These are phyloP conservation scores for Solanum etuberosum DNA, from an alignment of 257 asterid species.

Conservation along the genomic window DNA sequence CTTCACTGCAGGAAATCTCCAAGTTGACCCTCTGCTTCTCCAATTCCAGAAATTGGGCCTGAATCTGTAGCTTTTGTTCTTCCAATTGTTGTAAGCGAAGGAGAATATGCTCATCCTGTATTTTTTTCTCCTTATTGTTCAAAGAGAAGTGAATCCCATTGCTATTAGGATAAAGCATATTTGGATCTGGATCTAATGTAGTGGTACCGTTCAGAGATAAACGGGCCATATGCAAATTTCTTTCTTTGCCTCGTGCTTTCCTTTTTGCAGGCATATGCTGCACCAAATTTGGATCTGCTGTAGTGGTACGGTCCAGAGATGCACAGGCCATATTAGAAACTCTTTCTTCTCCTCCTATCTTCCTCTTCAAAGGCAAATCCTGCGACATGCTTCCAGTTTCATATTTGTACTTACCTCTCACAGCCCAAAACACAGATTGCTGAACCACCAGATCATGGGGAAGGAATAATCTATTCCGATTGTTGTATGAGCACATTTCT, in stretches of 20 bases:
- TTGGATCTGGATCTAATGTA: background rate
- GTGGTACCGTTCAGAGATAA: background rate
- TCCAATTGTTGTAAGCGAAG: conserved; percentile 5
- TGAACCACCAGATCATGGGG: conserved; percentile 25
- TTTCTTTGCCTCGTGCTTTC: background rate
- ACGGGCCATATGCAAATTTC: background rate
- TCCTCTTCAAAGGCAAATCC: conserved; percentile 17
- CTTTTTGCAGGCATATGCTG: background rate
- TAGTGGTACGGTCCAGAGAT: background rate
- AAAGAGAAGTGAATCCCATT: background rate
- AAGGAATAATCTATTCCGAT: conserved; percentile 14
- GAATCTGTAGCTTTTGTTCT: conserved; percentile 19
- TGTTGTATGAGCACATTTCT: conserved; percentile 41
- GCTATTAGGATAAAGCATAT: background rate
- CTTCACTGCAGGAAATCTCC: conserved; percentile 2
- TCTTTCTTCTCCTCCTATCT: conserved; percentile 11
- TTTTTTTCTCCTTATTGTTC: conserved; percentile 2
- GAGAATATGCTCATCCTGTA: background rate
- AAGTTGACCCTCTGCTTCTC: conserved; percentile 21
- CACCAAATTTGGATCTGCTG: background rate
- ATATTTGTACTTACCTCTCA: conserved; percentile 10
- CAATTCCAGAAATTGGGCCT: conserved; percentile 21
- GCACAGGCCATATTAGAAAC: background rate
- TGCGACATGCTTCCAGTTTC: background rate
- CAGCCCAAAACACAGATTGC: conserved; percentile 11